These are phyloP conservation scores for Jatropha curcas DNA, from an alignment of 345 rosid genomes.

Conservation along the genomic window DNA sequence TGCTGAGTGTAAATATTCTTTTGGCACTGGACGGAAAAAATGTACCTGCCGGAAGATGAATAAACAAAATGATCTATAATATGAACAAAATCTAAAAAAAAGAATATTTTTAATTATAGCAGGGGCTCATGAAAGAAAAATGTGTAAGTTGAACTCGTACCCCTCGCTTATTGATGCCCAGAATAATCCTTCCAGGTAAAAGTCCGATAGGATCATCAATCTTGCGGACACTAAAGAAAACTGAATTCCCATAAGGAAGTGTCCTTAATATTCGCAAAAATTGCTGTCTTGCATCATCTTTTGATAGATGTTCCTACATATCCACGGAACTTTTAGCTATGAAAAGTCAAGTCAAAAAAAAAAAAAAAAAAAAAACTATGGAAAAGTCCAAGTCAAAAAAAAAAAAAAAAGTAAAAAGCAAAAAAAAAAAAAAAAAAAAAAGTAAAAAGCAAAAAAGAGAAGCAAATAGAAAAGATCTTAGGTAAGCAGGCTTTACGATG, in stretches of 20 bases:
- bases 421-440: background rate
- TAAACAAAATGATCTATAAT: constrained; percentile 11
- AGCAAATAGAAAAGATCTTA: background rate
- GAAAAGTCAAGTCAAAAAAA: background rate
- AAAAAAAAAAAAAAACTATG: background rate
- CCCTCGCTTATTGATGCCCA: constrained; percentile 98
- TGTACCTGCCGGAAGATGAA: constrained; percentile 58
- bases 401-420: background rate
- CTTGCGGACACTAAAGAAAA: constrained; percentile 88
- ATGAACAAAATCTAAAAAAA: background rate
- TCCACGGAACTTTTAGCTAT: constrained; percentile 4
- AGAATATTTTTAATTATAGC: background rate
- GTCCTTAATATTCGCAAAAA: constrained; percentile 77
- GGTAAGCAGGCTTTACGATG: too few relatives aligned
- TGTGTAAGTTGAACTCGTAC: constrained; percentile 44
- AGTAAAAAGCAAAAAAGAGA: background rate
- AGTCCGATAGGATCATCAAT: constrained; percentile 99
- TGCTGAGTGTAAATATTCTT: constrained; percentile 92
- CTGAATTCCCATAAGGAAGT: constrained; percentile 91
- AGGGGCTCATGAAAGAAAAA: background rate
- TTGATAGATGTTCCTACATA: constrained; percentile 77
- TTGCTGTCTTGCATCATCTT: constrained; percentile 96
- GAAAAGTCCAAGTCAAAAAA: background rate
- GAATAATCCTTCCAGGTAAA: constrained; percentile 82
- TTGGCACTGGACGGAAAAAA: constrained; percentile 97